phyloP scores from a whole-genome alignment of 352 stramenopile genomes.

The Globisporangium apiculatum region DNA sequence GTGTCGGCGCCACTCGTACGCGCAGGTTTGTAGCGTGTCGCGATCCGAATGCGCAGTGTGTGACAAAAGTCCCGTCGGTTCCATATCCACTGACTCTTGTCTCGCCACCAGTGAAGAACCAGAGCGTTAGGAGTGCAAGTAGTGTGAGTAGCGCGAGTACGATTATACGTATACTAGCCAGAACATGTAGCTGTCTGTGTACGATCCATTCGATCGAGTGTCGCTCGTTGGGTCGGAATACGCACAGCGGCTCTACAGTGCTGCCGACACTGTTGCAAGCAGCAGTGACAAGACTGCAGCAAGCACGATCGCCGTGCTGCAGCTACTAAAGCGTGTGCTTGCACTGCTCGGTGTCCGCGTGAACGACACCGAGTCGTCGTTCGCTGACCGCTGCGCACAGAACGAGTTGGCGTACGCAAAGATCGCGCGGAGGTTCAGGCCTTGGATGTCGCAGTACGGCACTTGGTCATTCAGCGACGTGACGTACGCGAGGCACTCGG shows the following conservation, averaged over 20 bases:
- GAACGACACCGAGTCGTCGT: conserved; percentile 11
- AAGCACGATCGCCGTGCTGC: neutral
- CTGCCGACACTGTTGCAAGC: neutral
- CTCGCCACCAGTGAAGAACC: conserved; percentile 19
- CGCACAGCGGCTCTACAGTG: neutral
- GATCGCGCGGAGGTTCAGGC: conserved; percentile 8
- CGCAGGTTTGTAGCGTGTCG: conserved; percentile 54
- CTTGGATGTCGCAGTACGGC: conserved; percentile 13
- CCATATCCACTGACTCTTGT: too few species aligned
- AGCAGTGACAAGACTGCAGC: neutral
- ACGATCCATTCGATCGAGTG: neutral
- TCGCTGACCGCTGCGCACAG: conserved; percentile 8
- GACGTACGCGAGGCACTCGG: conserved; percentile 10
- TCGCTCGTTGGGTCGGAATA: neutral
- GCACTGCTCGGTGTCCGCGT: conserved; percentile 2
- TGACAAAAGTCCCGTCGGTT: conserved; percentile 26
- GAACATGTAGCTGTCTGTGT: neutral
- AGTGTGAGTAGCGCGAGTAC: neutral
- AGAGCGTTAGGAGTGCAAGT: conserved; percentile 2
- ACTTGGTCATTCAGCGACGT: conserved; percentile 8
- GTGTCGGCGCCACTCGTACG: conserved; percentile 49
- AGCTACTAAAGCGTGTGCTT: neutral
- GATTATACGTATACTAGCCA: neutral
- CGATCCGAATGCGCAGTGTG: conserved; percentile 26
- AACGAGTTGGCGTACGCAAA: conserved; percentile 7